Conservation (phyloP, 2,329 filamentous ascomycete genomes). For the Trichocomaceae sp. region DNA sequence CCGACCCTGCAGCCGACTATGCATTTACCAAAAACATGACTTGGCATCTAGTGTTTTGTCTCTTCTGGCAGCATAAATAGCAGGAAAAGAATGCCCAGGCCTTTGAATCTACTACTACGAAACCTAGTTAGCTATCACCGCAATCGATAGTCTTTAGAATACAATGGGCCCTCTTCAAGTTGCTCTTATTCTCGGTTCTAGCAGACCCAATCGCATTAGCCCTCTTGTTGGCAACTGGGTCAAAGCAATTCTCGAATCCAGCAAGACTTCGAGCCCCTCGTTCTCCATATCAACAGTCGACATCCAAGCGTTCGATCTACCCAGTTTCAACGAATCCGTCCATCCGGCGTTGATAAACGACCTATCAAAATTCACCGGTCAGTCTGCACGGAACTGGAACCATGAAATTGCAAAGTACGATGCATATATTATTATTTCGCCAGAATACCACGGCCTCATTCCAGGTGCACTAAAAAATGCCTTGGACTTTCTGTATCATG, state of each 20-base stretch:
- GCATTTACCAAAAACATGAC: background rate
- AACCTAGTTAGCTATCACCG: background rate
- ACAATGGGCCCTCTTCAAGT: slow-evolving; percentile 3
- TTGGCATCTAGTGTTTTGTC: background rate
- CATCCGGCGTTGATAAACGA: background rate
- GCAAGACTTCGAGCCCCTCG: background rate
- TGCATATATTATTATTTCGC: slow-evolving; percentile 3
- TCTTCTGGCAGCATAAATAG: background rate
- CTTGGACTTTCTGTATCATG: slow-evolving; percentile 4
- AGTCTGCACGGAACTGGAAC: background rate
- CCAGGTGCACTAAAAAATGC: slow-evolving; percentile 1
- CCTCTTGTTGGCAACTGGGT: slow-evolving; percentile 1
- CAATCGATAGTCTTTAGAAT: background rate
- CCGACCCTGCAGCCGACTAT: slow-evolving; percentile 1
- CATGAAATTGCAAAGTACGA: slow-evolving; percentile 3
- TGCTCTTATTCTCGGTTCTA: slow-evolving; percentile 1
- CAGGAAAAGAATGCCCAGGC: background rate
- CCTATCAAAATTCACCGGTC: background rate
- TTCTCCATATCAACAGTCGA: slow-evolving; percentile 1
- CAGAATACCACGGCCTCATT: slow-evolving; percentile 1
- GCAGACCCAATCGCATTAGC: slow-evolving; percentile 1
- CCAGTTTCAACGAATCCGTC: background rate
- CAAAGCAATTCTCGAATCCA: background rate
- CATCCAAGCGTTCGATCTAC: background rate
- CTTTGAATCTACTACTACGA: background rate